A percentile compares a stretch with the other conserved stretches of the same genome.
phyloP scores from a whole-genome alignment of 345 rosid species.

The Tarenaya hassleriana region DNA sequence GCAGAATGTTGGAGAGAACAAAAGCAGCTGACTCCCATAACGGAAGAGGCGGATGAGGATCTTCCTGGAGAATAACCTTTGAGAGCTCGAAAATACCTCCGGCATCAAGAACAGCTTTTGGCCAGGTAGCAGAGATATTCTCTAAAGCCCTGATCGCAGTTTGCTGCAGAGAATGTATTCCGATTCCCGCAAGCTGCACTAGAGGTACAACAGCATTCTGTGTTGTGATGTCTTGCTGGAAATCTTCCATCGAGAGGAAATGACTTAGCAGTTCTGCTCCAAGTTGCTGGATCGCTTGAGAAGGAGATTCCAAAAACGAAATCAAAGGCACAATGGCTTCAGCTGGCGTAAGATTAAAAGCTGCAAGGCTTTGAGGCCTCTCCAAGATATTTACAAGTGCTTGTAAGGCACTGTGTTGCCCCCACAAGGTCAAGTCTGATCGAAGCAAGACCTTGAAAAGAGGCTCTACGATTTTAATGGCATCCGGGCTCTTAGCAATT shows the following conservation, averaged over 20 bases:
- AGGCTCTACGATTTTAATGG: conserved; percentile 68
- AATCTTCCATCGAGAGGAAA: conserved; percentile 62
- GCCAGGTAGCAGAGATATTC: conserved; percentile 66
- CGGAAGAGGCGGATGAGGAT: conserved; percentile 56
- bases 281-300: conserved; percentile 70
- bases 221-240: conserved; percentile 65
- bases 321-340: conserved; percentile 69
- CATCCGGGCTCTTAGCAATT: conserved; percentile 72
- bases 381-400: conserved; percentile 83
- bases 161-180: conserved; percentile 65
- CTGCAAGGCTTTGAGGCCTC: conserved; percentile 69
- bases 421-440: conserved; percentile 64
- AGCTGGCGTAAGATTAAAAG: conserved; percentile 55
- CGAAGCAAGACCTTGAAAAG: conserved; percentile 60
- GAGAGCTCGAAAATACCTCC: conserved; percentile 76
- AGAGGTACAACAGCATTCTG: conserved; percentile 71
- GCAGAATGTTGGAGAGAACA: conserved; percentile 59
- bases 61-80: conserved; percentile 70
- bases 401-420: conserved; percentile 80
- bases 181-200: conserved; percentile 75
- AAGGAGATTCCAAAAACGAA: conserved; percentile 63
- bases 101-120: conserved; percentile 70
- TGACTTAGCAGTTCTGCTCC: conserved; percentile 65
- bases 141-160: conserved; percentile 70
- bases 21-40: conserved; percentile 87